Evolutionary conservation across 78 protist species (phyloP), one percentile per base, ranked within the genome.

Genomic region (Creolimax fragrantissima): DNA sequence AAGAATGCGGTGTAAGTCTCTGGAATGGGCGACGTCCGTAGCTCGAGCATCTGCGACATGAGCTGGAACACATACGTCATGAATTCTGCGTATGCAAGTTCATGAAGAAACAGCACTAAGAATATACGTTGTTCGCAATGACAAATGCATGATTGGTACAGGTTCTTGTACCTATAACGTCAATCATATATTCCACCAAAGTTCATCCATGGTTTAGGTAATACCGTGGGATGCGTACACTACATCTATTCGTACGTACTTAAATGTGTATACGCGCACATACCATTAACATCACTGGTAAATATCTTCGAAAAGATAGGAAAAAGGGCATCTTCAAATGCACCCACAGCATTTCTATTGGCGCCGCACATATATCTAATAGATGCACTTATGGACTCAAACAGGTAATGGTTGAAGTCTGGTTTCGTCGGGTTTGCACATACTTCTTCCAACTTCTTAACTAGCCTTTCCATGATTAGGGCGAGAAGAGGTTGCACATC

Each of bases 1-100:
- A 92, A 81, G 44, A 93, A 58, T 4, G 35, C 35, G 35, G 17
- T 3, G 86, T 90, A 93, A 1, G 45, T 2, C 81, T 44, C 43
- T 7, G 95, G 92, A 41, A 85, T 3, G 3, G 44, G 43, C 35
- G 47, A 32, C 90, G 7, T n/a, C 6, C 90, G 43, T 37, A 35
- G 3, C 93, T 93, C 95, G 24, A 93, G 92, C 81, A 95, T 42
- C 85, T 92, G 95, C 81, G 96, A 89, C 5, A 92, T 5, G 35
- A 95, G 32, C 88, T 96, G 97, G 67, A 94, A 96, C 35, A 96
- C 96, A 86, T 95, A 96, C 3, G 97, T 97, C 93, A 83, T 2
- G 88, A 93, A 91, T 90, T 96, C 97, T 4, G 91, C 43, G 17
- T 6, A 11, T 17, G 47, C 3, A 2, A 4, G 32, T 35, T 37